Base-by-base conservation (phyloP, 2,329 filamentous ascomycete species). In the Aureobasidium sp. region DNA sequence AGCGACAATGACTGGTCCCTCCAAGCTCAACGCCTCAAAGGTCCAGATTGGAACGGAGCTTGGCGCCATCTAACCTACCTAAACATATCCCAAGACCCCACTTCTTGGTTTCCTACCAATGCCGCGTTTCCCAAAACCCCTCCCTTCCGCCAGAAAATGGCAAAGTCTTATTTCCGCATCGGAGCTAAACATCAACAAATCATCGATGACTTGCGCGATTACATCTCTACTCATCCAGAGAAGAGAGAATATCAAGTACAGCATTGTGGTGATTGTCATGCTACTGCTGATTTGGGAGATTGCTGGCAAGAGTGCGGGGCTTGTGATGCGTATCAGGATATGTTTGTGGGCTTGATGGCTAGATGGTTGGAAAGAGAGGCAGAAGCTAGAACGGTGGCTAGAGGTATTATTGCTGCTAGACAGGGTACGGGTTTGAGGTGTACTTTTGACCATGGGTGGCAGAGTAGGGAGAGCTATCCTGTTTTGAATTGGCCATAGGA, bases 31-130 rank as follows among this genome's bases (percentile, higher is more conserved):
- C 39, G 41, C 6, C 45, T 53, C 25, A 45, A 58, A 32, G 53
- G 51, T 3, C 53, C 61, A 21, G 42, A 58, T n/a, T 62, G 61
- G 61, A 49, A 48, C 5, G 48, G 47, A 21, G 11, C 30, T 4
- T 62, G 61, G 61, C 47, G 47, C 4, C 53, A 62, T n/a, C n/a
- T 62, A 8, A 47, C 61, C 14, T 59, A 59, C 39, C 47, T 62
- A 14, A 62, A 59, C 25, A 11, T 58, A 4, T 13, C 44, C 7
- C 61, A 59, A 51, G 51, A 50, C 5, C 5, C 53, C 14, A 3
- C 29, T 16, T 6, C 39, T 5, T 62, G 61, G 61, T 37, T 42
- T 9, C 60, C 60, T 27, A 6, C 11, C 41, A 49, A 49, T 36
- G 29, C 37, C n/a, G 7, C 32, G n/a, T 58, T 44, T 10, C 42